Evolutionary conservation across 2,329 filamentous ascomycete genomes (phyloP), one percentile per base, ranked within the genome.

Genomic region (Neonectria neomacrospora): DNA sequence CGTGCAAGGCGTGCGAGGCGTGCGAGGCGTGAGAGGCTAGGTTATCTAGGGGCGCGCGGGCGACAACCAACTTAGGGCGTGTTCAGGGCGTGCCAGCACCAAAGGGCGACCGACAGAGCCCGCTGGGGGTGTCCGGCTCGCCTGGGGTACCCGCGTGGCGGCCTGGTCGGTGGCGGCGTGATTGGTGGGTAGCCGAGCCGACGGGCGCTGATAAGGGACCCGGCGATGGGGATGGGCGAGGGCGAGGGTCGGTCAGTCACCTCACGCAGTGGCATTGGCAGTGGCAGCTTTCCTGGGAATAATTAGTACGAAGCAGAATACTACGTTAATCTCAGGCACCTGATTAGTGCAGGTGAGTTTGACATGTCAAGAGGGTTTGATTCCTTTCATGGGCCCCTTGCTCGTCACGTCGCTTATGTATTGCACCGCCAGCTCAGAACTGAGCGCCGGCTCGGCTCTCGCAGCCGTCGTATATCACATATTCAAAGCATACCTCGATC

Each of bases 191-290:
- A 41, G 52, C 16, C 41, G 26, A 47, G 45, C 37, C 58, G 60
- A 56, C 67, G 67, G 69, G 69, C 69, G 67, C 69, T 70, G 69
- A 71, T 71, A 71, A 70, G 64, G 39, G 20, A 45, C 37, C 42
- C 53, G 52, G 50, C 60, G 51, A 26, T 26, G 23, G 23, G 23
- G 23, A 26, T 26, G 23, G 23, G n/a, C n/a, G n/a, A n/a, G n/a
- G n/a, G n/a, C n/a, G n/a, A n/a, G n/a, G 23, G 23, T 26, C 23
- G 23, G 14, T 26, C 47, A 50, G 39, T 60, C 18, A 42, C 30
- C 23, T 22, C n/a, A 23, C 8, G 11, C 30, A 30, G 28, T n/a
- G 23, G 23, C 23, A 26, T 26, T 26, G n/a, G n/a, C n/a, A n/a
- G n/a, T n/a, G n/a, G n/a, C 23, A 6, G 6, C 3, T 37, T 37